phyloP scores from a whole-genome alignment of 2,329 filamentous ascomycete genomes.

The Pseudogymnoascus sp. region DNA sequence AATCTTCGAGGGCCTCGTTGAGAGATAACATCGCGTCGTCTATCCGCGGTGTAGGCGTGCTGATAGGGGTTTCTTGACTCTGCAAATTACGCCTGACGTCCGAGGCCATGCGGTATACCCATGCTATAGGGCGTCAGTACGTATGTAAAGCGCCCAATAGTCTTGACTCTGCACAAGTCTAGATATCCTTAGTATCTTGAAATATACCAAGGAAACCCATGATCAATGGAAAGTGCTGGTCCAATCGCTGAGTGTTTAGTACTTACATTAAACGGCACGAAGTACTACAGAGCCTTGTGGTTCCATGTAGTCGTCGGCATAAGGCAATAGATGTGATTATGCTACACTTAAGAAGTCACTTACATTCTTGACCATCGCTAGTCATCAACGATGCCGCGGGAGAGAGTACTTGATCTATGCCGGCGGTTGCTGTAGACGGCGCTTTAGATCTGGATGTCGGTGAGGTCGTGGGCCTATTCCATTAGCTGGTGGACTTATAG shows the following conservation, averaged over 20 bases:
- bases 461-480: not conserved
- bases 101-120: slow-evolving; percentile 6
- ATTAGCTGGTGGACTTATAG: not conserved
- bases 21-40: not conserved
- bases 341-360: not conserved
- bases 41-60: not conserved
- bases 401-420: not conserved
- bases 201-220: not conserved
- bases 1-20: slow-evolving; percentile 1
- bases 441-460: not conserved
- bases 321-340: not conserved
- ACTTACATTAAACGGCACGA: not conserved
- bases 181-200: not conserved
- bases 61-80: slow-evolving; percentile 1
- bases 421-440: not conserved
- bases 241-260: not conserved
- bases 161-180: not conserved
- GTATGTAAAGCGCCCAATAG: not conserved
- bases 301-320: not conserved
- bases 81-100: slow-evolving; percentile 7
- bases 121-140: not conserved
- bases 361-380: slow-evolving; percentile 1
- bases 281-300: not conserved
- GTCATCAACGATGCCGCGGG: not conserved
- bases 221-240: not conserved